Evolutionary conservation across 306 rosid species (phyloP).

Genomic region (Prunus campanulata): DNA sequence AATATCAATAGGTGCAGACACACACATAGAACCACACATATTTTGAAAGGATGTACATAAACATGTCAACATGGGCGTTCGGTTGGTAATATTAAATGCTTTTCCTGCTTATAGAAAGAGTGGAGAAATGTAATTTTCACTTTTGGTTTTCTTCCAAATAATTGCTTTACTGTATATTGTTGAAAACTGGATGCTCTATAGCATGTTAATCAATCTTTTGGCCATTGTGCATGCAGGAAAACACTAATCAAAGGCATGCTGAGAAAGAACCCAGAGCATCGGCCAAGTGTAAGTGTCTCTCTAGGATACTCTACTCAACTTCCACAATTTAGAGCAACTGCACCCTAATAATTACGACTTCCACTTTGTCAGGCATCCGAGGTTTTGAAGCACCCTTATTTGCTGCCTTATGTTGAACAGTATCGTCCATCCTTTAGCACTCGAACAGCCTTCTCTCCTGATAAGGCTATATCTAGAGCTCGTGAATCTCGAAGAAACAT

Average conservation of each 20-base stretch:
- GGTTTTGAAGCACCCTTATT: conserved; percentile 89
- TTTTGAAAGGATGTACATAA: not conserved
- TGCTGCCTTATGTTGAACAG: conserved; percentile 84
- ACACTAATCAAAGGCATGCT: conserved; percentile 96
- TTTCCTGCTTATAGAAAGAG: not conserved
- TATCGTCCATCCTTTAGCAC: conserved; percentile 69
- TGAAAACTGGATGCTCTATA: conserved; percentile 23
- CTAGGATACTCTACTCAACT: conserved; percentile 13
- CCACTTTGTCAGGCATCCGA: conserved; percentile 81
- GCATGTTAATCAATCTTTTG: conserved; percentile 3
- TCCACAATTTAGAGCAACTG: conserved; percentile 13
- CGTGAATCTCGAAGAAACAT: conserved; percentile 52
- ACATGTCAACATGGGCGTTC: not conserved
- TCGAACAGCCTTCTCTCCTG: conserved; percentile 49
- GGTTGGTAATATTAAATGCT: not conserved
- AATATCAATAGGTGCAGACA: not conserved
- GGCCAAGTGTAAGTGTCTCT: conserved; percentile 74
- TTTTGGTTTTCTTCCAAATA: not conserved
- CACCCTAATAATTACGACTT: conserved; percentile 19
- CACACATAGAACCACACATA: not conserved
- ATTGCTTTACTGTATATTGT: not conserved
- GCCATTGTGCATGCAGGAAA: conserved; percentile 58
- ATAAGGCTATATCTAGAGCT: conserved; percentile 48
- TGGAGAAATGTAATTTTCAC: not conserved
- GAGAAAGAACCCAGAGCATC: conserved; percentile 92